Conservation (phyloP, 306 rosid genomes). For the Cotoneaster glaucophyllus region DNA sequence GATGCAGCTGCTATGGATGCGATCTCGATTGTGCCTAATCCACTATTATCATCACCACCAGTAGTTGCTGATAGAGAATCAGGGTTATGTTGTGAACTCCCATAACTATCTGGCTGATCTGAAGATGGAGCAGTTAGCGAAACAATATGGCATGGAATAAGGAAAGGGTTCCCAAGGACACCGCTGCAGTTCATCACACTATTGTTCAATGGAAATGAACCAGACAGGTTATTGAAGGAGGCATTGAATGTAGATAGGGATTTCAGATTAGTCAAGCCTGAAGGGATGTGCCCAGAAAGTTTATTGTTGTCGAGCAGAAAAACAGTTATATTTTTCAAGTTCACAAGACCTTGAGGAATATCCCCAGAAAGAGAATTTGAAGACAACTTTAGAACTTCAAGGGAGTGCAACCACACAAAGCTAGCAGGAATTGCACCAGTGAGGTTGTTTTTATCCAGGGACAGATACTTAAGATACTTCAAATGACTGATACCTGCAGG, state of each 20-base stretch:
- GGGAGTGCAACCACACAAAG: slow-evolving; percentile 19
- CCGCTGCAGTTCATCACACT: slow-evolving; percentile 22
- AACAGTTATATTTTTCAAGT: slow-evolving; percentile 24
- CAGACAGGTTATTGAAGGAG: slow-evolving; percentile 22
- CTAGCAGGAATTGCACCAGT: slow-evolving; percentile 29
- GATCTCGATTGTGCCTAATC: slow-evolving; percentile 22
- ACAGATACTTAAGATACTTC: slow-evolving; percentile 31
- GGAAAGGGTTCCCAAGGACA: slow-evolving; percentile 16
- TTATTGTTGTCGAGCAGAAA: slow-evolving; percentile 25
- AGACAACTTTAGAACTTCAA: slow-evolving; percentile 29
- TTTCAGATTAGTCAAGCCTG: slow-evolving; percentile 10
- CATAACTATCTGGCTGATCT: slow-evolving; percentile 4
- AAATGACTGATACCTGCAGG: slow-evolving; percentile 19
- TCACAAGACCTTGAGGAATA: slow-evolving; percentile 24
- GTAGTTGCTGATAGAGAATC: neutral
- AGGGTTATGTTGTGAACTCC: neutral
- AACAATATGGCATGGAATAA: slow-evolving; percentile 17
- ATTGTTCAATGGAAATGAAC: slow-evolving; percentile 20
- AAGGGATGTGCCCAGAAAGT: slow-evolving; percentile 23
- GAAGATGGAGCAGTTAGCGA: slow-evolving; percentile 3
- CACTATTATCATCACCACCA: neutral
- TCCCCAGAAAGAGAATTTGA: slow-evolving; percentile 28
- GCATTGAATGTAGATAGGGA: slow-evolving; percentile 19
- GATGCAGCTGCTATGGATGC: slow-evolving; percentile 35
- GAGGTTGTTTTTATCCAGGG: slow-evolving; percentile 30